A percentile compares a stretch with the other conserved stretches of the same genome.
These are phyloP conservation scores for Patellaria atrata DNA, from an alignment of 495 filamentous ascomycete species.

Conservation along the genomic window DNA sequence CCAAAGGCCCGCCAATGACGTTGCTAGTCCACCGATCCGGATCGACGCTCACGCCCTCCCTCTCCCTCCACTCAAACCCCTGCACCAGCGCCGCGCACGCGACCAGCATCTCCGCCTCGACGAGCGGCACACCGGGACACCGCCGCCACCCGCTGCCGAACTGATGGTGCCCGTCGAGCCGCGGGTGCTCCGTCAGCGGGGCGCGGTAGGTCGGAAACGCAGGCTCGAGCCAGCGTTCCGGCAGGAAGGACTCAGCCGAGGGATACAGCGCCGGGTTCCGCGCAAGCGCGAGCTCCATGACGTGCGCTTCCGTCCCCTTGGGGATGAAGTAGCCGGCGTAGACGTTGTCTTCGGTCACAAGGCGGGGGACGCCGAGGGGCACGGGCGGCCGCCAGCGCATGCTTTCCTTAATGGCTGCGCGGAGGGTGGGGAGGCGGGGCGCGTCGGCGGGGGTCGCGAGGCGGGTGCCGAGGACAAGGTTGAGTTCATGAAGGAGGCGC, in stretches of 20 bases:
- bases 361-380: slow-evolving; percentile 22
- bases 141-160: slow-evolving; percentile 44
- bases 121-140: slow-evolving; percentile 40
- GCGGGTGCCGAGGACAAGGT: slow-evolving; percentile 17
- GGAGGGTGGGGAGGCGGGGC: slow-evolving; percentile 13
- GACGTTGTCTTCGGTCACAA: slow-evolving; percentile 21
- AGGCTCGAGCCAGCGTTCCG: slow-evolving; percentile 27
- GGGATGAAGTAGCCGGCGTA: slow-evolving; percentile 26
- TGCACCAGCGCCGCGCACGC: slow-evolving; percentile 40
- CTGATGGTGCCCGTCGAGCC: slow-evolving; percentile 34
- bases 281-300: slow-evolving; percentile 22
- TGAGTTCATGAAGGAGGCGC: slow-evolving; percentile 21
- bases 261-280: slow-evolving; percentile 21
- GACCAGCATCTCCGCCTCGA: slow-evolving; percentile 37
- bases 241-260: slow-evolving; percentile 22
- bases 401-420: slow-evolving; percentile 21
- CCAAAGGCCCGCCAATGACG: too few relatives aligned
- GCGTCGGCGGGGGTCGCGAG: slow-evolving; percentile 10
- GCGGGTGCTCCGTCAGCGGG: slow-evolving; percentile 35
- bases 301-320: slow-evolving; percentile 22
- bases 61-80: too few relatives aligned
- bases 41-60: too few relatives aligned
- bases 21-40: too few relatives aligned
- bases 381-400: slow-evolving; percentile 26
- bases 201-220: slow-evolving; percentile 36